Base-by-base conservation (phyloP, 768 basidiomycete species). In the Solioccasus polychromus region DNA sequence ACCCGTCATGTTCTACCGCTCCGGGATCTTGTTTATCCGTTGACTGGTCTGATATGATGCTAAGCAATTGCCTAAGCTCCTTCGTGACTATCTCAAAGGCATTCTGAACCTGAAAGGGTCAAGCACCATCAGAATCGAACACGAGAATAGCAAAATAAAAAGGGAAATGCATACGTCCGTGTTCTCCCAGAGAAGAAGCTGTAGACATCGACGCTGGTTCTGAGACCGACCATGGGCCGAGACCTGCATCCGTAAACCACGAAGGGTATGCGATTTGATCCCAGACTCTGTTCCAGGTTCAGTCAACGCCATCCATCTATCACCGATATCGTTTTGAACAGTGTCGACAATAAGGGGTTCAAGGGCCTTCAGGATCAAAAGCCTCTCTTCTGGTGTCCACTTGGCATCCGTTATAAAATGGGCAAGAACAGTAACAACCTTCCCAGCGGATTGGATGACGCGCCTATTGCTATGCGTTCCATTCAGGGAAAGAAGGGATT, bases 341-440 rank as follows among this genome's bases (percentile, higher is more conserved):
- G 62, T 70, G 26, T 67, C 68, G n/a, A 66, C 55, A 17, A 83
- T 69, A 35, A 94, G 61, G 22, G 85, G 82, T 42, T 85, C 80
- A 19, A 95, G 67, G 0, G 79, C 83, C 32, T 75, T 71, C 35
- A 88, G 58, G 8, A 96, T 76, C 10, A 82, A 51, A 1, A 82
- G 73, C 54, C 80, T 79, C 55, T 94, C 89, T 8, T 76, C 64
- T 0, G 69, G 52, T 1, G 75, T 79, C 85, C 87, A 87, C 15
- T 64, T 52, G 32, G 53, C 19, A 5, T 66, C 60, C 22, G 70
- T 60, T 17, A 75, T 47, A 50, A 79, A 53, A 15, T 76, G 64
- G 26, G 68, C 53, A 14, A 75, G 60, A 37, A 81, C 62, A 8
- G 75, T 37, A 5, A 80, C 50, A 2, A 82, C 58, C 53, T 79